Evolutionary conservation across 139 green algal species (phyloP), one percentile per base, ranked within the genome.

Genomic region (Chlamydomonas sp.): DNA sequence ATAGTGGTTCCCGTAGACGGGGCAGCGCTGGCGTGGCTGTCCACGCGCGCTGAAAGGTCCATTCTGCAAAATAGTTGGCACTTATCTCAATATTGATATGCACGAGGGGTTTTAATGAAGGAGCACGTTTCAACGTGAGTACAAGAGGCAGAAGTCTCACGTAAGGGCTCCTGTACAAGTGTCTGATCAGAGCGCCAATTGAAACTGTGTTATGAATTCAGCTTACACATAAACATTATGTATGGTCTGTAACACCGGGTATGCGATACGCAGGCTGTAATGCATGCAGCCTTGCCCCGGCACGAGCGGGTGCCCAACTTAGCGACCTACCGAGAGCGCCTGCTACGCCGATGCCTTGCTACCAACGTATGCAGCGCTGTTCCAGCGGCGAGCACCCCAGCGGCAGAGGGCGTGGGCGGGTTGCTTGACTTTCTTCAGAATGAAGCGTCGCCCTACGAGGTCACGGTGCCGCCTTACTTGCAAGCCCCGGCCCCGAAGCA

Each of bases 1-100:
- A 99, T 99, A 12, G 97, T 99, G 7, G 97, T 99, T 60, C 94
- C 94, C 5, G 94, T 96, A 5, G 75, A 83, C 16, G 84, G 84
- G 1, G 84, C 75, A 62, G 84, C 84, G 75, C 83, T 75, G 6
- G 63, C 49, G 49, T 88, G 75, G 83, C 71, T 80, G 67, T 57
- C 67, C 4, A 66, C 80, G 58, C 80, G 80, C 12, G 31, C 31
- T 49, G 80, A 85, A 14, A 77, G 3, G 67, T 85, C 66, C 80
- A 85, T 84, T 49, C 31, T 49, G 31, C 31, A 49, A 49, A 49
- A 49, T 49, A 49, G 31, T 49, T 49, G 31, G 31, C 31, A 49
- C 31, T 49, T 49, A 49, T 49, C 31, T 49, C 31, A 49, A 49
- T 49, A 49, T 49, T 49, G 31, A 49, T 49, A 49, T 49, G 31